A percentile compares a stretch with the other conserved stretches of the same genome.
These are phyloP conservation scores for Neonectria sp. DNA, from an alignment of 2,329 filamentous ascomycete genomes.

Conservation along the genomic window DNA sequence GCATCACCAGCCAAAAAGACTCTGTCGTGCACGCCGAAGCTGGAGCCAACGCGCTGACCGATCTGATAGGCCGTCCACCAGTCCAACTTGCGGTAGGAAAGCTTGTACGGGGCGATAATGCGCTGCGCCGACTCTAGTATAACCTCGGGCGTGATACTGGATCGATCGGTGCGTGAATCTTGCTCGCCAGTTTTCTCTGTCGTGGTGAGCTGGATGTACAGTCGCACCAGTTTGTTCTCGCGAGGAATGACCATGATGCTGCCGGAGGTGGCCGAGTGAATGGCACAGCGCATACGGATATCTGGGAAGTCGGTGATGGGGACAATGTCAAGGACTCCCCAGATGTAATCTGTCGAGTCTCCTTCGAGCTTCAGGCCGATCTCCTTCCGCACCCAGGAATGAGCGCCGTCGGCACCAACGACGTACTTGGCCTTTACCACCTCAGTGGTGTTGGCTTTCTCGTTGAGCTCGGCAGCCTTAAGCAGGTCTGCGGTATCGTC, in stretches of 20 bases:
- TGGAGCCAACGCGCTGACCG: conserved; percentile 65
- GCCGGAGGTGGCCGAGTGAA: conserved; percentile 41
- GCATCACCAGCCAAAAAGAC: conserved; percentile 82
- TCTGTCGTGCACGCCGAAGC: conserved; percentile 34
- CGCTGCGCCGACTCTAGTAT: conserved; percentile 60
- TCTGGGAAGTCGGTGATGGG: conserved; percentile 48
- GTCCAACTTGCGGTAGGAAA: conserved; percentile 54
- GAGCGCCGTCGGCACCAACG: conserved; percentile 46
- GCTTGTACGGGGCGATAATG: conserved; percentile 68
- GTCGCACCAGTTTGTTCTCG: conserved; percentile 43
- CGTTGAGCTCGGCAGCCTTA: conserved; percentile 29
- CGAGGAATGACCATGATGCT: conserved; percentile 48
- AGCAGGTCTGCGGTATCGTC: conserved; percentile 36
- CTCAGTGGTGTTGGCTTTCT: conserved; percentile 29
- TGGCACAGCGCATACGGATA: conserved; percentile 48
- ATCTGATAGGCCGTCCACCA: conserved; percentile 67
- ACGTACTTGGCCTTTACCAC: conserved; percentile 35
- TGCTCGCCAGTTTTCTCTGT: conserved; percentile 28
- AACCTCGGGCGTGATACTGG: conserved; percentile 58
- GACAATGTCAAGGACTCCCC: conserved; percentile 48
- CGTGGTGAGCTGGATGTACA: conserved; percentile 41
- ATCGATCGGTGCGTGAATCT: conserved; percentile 26
- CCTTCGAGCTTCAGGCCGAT: conserved; percentile 46
- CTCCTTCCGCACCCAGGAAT: conserved; percentile 43
- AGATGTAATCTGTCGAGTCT: conserved; percentile 48